A percentile compares a stretch with the other conserved stretches of the same genome.
Evolutionary conservation across 768 basidiomycete genomes (phyloP).

Genomic region (Russula griseocarnosa): DNA sequence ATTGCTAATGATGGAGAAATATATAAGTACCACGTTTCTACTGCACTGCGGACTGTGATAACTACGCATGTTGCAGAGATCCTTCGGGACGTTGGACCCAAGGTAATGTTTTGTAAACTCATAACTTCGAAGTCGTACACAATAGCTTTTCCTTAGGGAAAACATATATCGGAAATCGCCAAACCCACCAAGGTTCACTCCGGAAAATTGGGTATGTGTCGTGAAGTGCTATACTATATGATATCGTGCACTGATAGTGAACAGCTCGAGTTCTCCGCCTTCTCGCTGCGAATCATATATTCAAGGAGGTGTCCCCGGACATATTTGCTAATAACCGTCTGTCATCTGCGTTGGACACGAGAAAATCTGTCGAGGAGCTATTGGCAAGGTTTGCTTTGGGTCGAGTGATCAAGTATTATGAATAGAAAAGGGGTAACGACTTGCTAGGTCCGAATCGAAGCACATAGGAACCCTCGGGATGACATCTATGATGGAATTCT

Average conservation of each 20-base stretch:
- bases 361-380: slow-evolving; percentile 29
- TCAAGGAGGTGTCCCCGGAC: slow-evolving; percentile 32
- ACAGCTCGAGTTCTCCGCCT: slow-evolving; percentile 33
- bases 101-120: not conserved
- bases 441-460: slow-evolving; percentile 10
- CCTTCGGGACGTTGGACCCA: slow-evolving; percentile 22
- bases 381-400: slow-evolving; percentile 10
- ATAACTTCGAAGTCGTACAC: not conserved
- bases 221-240: not conserved
- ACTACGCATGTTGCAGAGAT: slow-evolving; percentile 22
- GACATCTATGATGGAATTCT: slow-evolving; percentile 5
- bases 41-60: not conserved
- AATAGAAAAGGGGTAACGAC: slow-evolving; percentile 18
- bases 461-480: slow-evolving; percentile 18
- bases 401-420: not conserved
- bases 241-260: not conserved
- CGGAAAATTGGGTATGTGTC: slow-evolving; percentile 36
- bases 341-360: slow-evolving; percentile 32
- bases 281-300: slow-evolving; percentile 34
- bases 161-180: slow-evolving; percentile 40
- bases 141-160: slow-evolving; percentile 30
- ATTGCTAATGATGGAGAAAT: not conserved
- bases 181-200: slow-evolving; percentile 34
- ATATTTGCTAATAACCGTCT: slow-evolving; percentile 33
- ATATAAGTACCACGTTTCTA: slow-evolving; percentile 1